phyloP scores from a whole-genome alignment of 495 filamentous ascomycete species.

The Parmelia sp. region DNA sequence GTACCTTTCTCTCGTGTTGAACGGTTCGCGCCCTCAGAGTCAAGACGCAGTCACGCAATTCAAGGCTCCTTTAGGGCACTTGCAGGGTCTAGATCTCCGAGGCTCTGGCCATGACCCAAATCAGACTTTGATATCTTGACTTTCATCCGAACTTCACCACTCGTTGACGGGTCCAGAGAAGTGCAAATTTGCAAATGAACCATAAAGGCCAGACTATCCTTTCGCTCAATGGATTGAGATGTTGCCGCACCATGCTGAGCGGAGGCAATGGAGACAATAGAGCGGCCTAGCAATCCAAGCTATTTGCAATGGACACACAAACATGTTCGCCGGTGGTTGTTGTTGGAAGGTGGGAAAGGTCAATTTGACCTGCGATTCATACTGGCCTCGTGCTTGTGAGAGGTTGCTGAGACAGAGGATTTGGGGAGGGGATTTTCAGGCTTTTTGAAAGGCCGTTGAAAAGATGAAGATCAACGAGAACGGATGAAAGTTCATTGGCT shows the following conservation, averaged over 20 bases:
- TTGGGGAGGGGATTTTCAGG: neutral
- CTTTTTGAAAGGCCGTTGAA: neutral
- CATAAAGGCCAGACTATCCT: neutral
- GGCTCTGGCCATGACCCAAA: neutral
- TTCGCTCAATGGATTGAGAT: neutral
- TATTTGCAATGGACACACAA: neutral
- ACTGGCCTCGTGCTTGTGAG: neutral
- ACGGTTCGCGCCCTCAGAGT: no score
- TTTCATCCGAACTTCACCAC: neutral
- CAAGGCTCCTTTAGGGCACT: neutral
- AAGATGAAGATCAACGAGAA: neutral
- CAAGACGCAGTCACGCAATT: neutral
- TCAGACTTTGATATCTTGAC: neutral
- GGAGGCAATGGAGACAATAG: neutral
- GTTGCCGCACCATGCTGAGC: neutral
- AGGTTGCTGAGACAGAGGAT: neutral
- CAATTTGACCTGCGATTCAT: neutral
- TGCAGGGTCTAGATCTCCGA: neutral
- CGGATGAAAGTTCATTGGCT: neutral
- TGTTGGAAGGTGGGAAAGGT: neutral
- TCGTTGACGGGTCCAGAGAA: no score
- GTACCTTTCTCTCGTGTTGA: no score
- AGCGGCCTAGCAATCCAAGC: neutral
- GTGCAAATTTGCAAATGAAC: neutral
- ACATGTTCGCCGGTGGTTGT: neutral